Evolutionary conservation across 495 filamentous ascomycete species (phyloP), one percentile per base, ranked within the genome.

Genomic region (Talaromyces thailandensis): DNA sequence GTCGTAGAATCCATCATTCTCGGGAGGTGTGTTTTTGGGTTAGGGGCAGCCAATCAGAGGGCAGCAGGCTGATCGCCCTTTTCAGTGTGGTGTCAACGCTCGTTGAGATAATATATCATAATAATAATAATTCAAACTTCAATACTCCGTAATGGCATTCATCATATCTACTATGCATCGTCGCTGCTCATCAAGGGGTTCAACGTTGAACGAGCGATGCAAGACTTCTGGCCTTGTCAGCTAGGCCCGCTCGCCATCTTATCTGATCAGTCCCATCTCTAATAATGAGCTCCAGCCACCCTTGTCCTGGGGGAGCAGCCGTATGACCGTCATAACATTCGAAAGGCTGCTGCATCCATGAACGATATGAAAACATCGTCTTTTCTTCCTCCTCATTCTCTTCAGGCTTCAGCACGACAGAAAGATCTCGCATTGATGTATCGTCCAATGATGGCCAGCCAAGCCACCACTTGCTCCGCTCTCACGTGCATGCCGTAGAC

Each of bases 1-100:
- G 51, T 28, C 26, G 51, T 55, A 55, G 51, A 55, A 55, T 55
- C 51, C 24, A 55, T 25, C 51, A 55, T 55, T 55, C 43, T 48
- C 35, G 35, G 35, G 35, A 40, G 35, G 12, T 40, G 35, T 40
- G 35, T 40, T 40, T 35, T 40, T 40, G 35, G 35, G 12, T 40
- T 40, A 4, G 35, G 12, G 3, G 5, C 35, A 2, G 35, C 35
- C 35, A 40, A 40, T 40, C 35, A 40, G 12, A 40, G 35, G 2
- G 35, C 14, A 40, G 35, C 35, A 40, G 8, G 12, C 8, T 5
- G 35, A 3, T 40, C 14, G 35, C 35, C 14, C 35, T 40, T 35
- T 40, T 16, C 35, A 40, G 14, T 40, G 35, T 40, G 12, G 16
- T 40, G 35, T 40, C 35, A 16, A 40, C 35, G 35, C 35, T 40